Evolutionary conservation across 176 grass and related monocot genomes (phyloP).

Genomic region (Oryza longistaminata): DNA sequence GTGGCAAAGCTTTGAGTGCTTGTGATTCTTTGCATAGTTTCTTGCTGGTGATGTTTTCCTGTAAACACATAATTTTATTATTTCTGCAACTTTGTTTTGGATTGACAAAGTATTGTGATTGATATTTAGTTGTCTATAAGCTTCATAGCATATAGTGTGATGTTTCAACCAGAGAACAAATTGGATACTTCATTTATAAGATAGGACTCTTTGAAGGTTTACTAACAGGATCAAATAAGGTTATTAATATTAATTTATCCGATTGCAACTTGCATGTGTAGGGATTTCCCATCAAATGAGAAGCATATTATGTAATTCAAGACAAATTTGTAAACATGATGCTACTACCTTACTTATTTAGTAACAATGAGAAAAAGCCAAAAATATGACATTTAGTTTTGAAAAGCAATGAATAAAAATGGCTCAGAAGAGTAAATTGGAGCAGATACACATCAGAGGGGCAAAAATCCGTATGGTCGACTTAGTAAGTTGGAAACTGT

Average conservation of each 20-base stretch:
- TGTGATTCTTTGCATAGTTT: not conserved
- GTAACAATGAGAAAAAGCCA: too few species aligned
- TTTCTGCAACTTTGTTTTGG: conserved; percentile 16
- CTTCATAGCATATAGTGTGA: not conserved
- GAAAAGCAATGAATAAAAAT: conserved; percentile 15
- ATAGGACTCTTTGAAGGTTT: not conserved
- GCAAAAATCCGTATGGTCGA: not conserved
- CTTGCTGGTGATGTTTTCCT: not conserved
- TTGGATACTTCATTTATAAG: not conserved
- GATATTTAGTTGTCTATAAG: not conserved
- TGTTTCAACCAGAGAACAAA: not conserved
- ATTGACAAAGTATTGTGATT: conserved; percentile 19
- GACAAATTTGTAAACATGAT: too few species aligned
- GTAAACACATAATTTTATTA: not conserved
- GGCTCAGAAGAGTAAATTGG: not conserved
- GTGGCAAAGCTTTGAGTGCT: not conserved
- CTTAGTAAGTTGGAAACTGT: not conserved
- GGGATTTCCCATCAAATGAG: too few species aligned
- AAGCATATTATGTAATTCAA: too few species aligned
- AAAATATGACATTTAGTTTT: conserved; percentile 7
- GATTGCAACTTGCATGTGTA: too few species aligned
- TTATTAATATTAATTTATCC: too few species aligned
- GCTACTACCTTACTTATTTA: too few species aligned
- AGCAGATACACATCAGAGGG: not conserved
- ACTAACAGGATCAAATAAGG: not conserved